Evolutionary conservation across 2,329 filamentous ascomycete genomes (phyloP), one percentile per base, ranked within the genome.

Genomic region (Byssochlamys sp.): DNA sequence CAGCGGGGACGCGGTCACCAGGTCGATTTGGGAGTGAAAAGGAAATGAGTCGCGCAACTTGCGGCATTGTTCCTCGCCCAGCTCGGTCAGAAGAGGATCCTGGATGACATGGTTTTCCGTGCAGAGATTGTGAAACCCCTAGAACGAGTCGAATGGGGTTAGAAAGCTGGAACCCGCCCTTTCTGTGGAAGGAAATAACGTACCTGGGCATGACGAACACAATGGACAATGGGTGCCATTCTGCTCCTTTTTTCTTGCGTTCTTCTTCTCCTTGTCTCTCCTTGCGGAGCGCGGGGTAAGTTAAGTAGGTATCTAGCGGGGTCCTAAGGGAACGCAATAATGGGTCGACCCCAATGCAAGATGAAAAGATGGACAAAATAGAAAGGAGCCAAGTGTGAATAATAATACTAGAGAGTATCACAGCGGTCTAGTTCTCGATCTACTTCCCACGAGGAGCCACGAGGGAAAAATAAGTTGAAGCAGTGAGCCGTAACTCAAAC

Each of bases 101-200:
- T 71, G 85, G 48, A 95, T 77, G 60, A 75, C 68, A 69, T 91
- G 87, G 74, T 91, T 90, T 61, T 81, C 86, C 27, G 77, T 66
- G 61, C 67, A 79, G 67, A 94, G 81, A 73, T 96, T 96, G 80
- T 96, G 91, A 69, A 83, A 84, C 74, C 90, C 91, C 75, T 90
- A 79, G 25, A 39, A 9, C 25, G n/a, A 26, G 51, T 11, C 19
- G 39, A 29, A 50, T n/a, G 12, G 39, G 2, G 39, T 45, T 9
- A 45, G 39, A 45, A 19, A 7, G 35, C 14, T 7, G 12, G n/a
- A 45, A 45, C 7, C 12, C 5, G 19, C 19, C 19, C n/a, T 5
- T n/a, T 10, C 14, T 45, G 6, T 9, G n/a, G 19, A 45, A 55
- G 29, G 4, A 29, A n/a, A 14, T 24, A 26, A 26, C 67, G 35